Evolutionary conservation across 371 early-diverging fungal species (phyloP), one percentile per base, ranked within the genome.

Genomic region (Mortierella sp.): DNA sequence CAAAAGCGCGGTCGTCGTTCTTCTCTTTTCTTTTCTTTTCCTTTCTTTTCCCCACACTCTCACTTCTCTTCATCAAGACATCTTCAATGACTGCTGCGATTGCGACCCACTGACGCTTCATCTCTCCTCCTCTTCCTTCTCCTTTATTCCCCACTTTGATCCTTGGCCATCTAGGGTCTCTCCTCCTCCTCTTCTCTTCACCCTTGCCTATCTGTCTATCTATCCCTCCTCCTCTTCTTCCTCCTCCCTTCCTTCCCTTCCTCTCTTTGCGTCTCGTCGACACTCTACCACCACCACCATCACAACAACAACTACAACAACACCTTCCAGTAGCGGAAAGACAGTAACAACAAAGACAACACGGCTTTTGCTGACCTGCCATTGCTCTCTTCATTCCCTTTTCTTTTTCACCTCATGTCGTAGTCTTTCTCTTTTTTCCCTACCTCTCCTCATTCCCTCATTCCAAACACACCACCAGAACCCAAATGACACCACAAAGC

Each of bases 401-500:
- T 19, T 31, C 16, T 28, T 55, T 26, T 37, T 50, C n/a, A 6
- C 43, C 6, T 6, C 43, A 40, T 40, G 43, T 40, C 43, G 6
- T 40, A 40, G 43, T 40, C 43, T 6, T 40, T 40, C 43, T 40
- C 43, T 40, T 6, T 28, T 26, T 37, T 50, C 40, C 5, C 24
- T 73, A 26, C 21, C 40, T n/a, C 57, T 26, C 54, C 5, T 19
- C 43, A 34, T 8, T 64, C 16, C 34, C 19, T 24, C 67, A 67
- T 40, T 34, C 21, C 67, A 40, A 61, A 67, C 67, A 21, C 67
- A 9, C 24, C 40, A 37, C 24, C 40, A 72, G 26, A 37, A 14
- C 37, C n/a, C 51, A 43, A 16, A 78, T 82, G 83, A 51, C 71
- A 34, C 74, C 55, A 10, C 71, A 73, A 28, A 73, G 37, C 26